phyloP scores from a whole-genome alignment of 139 green algal genomes.

The Tetradesmus lagerheimii region DNA sequence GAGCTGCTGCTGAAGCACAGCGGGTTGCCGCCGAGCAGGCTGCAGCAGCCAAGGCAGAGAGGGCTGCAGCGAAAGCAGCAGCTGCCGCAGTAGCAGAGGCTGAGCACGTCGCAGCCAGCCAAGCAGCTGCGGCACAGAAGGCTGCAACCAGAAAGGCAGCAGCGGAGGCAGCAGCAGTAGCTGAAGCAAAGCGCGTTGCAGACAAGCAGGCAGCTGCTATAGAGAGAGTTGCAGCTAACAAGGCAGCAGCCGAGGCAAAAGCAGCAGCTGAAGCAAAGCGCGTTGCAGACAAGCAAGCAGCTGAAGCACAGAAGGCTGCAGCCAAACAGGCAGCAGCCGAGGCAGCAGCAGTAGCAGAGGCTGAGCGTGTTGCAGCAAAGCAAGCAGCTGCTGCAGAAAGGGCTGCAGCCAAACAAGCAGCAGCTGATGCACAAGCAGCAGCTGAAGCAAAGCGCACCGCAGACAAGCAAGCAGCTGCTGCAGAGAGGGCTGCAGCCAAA shows the following conservation, averaged over 20 bases:
- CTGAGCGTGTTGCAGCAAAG: background rate
- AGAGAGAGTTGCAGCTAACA: background rate
- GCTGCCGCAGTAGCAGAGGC: background rate
- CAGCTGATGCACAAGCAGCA: background rate
- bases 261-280: background rate
- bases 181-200: background rate
- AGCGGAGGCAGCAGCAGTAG: background rate
- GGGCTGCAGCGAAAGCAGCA: too few relatives aligned
- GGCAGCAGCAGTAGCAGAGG: background rate
- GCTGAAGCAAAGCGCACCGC: too few relatives aligned
- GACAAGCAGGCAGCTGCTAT: background rate
- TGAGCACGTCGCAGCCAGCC: background rate
- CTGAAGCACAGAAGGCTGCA: background rate
- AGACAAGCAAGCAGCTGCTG: background rate
- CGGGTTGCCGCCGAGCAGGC: background rate
- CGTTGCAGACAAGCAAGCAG: background rate
- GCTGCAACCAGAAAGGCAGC: background rate
- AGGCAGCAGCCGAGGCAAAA: background rate
- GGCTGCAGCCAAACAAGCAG: background rate
- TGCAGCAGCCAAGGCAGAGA: too few relatives aligned
- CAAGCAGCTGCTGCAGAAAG: background rate
- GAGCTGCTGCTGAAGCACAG: background rate
- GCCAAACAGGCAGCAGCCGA: background rate
- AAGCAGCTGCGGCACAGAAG: background rate
- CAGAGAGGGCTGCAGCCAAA: background rate